phyloP scores from a whole-genome alignment of 78 protist genomes.

The Dictyostelium citrinum region DNA sequence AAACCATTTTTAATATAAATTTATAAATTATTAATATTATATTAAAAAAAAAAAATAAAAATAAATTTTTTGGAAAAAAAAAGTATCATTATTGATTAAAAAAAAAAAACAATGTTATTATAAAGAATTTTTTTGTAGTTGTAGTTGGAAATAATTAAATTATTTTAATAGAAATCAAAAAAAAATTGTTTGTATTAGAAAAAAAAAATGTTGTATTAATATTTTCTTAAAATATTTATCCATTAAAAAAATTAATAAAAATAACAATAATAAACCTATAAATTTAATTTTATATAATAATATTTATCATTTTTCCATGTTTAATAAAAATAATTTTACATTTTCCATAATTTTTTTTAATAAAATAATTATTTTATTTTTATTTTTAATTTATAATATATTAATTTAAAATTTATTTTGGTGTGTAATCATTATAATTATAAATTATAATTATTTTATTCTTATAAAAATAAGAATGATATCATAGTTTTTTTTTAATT shows the following conservation, averaged over 20 bases:
- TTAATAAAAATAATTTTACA: too few species aligned
- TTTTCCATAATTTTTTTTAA: background rate
- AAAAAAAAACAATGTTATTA: background rate
- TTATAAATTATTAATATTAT: background rate
- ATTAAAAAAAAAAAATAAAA: background rate
- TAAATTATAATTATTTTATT: background rate
- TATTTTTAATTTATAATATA: background rate
- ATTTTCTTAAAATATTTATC: too few species aligned
- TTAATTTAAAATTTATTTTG: background rate
- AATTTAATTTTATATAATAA: too few species aligned
- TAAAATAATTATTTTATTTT: background rate
- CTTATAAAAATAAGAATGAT: background rate
- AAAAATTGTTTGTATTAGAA: too few species aligned
- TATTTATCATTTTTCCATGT: too few species aligned
- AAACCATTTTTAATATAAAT: background rate
- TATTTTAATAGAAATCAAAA: too few species aligned
- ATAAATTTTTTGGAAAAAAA: background rate
- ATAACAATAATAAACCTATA: too few species aligned
- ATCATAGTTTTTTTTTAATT: background rate
- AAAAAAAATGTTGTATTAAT: too few species aligned
- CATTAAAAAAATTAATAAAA: too few species aligned
- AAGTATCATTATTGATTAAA: background rate
- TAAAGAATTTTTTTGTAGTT: background rate
- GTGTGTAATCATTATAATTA: background rate
- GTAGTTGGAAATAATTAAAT: background rate